Conservation (phyloP, 202 grass and related monocot species). For the Panicum hallii region DNA sequence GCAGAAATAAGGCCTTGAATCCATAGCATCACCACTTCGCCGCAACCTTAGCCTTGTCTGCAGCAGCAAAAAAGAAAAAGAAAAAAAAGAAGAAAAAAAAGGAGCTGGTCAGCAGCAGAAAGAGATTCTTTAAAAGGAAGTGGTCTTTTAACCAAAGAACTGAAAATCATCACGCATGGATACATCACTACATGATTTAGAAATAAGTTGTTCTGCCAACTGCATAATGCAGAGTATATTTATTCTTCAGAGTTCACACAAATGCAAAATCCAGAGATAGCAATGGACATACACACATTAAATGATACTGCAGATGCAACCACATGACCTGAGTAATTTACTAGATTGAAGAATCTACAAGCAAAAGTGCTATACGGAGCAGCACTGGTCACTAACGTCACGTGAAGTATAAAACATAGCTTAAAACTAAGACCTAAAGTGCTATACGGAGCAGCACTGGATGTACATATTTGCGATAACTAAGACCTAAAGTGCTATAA, state of each 20-base stretch:
- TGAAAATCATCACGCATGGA: not conserved
- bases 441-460: not conserved
- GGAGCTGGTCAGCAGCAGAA: not conserved
- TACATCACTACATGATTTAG: constrained; percentile 1
- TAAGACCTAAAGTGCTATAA: not conserved
- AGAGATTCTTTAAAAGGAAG: not conserved
- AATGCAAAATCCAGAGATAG: not conserved
- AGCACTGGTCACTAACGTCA: not conserved
- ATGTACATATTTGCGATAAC: not conserved
- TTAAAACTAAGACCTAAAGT: not conserved
- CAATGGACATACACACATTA: not conserved
- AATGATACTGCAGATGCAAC: not conserved
- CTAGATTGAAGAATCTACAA: not conserved
- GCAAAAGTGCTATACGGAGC: too few species aligned
- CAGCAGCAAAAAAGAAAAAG: not conserved
- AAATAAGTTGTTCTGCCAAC: not conserved
- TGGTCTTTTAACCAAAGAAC: not conserved
- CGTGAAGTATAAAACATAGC: not conserved
- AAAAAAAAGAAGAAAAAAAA: not conserved
- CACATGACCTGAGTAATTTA: not conserved
- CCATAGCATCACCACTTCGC: constrained; percentile 54
- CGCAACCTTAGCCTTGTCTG: constrained; percentile 64
- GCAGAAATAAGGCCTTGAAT: constrained; percentile 62
- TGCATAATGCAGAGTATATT: not conserved
- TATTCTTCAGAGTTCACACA: not conserved